phyloP scores from a whole-genome alignment of 768 basidiomycete species.

The Cystofilobasidium bisporidii region DNA sequence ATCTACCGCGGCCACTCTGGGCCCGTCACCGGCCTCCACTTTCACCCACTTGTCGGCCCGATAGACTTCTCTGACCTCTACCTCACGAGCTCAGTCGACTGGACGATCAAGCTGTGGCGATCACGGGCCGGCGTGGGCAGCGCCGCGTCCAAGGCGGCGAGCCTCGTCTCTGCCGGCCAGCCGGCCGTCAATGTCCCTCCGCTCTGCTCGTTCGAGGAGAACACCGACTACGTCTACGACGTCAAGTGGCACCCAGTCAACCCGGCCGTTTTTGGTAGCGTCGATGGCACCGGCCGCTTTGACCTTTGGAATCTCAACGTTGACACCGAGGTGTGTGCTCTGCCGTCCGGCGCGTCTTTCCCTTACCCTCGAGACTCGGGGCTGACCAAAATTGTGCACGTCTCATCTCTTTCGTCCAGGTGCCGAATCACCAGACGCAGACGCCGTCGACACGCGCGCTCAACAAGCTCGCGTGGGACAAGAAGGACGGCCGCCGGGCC shows the following conservation, averaged over 20 bases:
- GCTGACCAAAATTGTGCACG: too few species aligned
- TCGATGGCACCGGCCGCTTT: constrained; percentile 90
- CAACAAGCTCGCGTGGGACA: constrained; percentile 94
- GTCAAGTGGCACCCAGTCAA: constrained; percentile 96
- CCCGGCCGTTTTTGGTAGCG: constrained; percentile 85
- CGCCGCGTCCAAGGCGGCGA: constrained; percentile 46
- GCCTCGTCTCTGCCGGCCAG: constrained; percentile 27
- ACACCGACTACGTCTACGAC: constrained; percentile 97
- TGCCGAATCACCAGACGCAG: constrained; percentile 73
- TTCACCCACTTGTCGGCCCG: constrained; percentile 82
- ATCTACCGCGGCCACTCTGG: constrained; percentile 87
- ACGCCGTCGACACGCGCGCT: constrained; percentile 67
- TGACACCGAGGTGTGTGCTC: constrained; percentile 85
- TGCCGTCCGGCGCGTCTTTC: too few species aligned
- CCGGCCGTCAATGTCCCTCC: constrained; percentile 50
- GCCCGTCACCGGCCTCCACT: constrained; percentile 86
- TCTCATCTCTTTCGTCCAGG: constrained; percentile 48
- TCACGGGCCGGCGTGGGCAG: constrained; percentile 55
- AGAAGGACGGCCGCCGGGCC: constrained; percentile 78
- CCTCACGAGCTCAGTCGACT: constrained; percentile 84
- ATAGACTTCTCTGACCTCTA: constrained; percentile 95
- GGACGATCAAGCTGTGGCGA: constrained; percentile 97
- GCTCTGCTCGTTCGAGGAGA: constrained; percentile 89
- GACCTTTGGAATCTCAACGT: constrained; percentile 94
- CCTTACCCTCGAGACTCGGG: too few species aligned